Evolutionary conservation across 345 rosid genomes (phyloP).

Genomic region (Reutealis trisperma): DNA sequence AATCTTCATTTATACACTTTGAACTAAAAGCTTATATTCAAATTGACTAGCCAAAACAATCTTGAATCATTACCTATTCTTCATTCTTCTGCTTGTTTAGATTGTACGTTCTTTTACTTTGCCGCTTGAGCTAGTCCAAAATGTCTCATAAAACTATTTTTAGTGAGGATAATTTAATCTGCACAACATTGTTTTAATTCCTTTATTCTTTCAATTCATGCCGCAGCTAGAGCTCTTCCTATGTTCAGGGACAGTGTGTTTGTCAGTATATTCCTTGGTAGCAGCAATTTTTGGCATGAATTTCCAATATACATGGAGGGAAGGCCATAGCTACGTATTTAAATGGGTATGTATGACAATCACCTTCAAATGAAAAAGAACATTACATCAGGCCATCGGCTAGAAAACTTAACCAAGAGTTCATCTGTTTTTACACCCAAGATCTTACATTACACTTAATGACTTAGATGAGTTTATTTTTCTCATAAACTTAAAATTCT

Average conservation of each 20-base stretch:
- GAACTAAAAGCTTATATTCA: no score
- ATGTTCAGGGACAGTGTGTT: slow-evolving; percentile 50
- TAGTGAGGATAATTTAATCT: not conserved
- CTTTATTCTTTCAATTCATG: not conserved
- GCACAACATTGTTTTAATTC: not conserved
- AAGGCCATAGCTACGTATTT: slow-evolving; percentile 42
- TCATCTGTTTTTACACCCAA: not conserved
- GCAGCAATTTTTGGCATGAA: slow-evolving; percentile 63
- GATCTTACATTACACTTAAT: not conserved
- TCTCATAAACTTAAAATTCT: not conserved
- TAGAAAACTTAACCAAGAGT: not conserved
- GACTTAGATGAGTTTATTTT: not conserved
- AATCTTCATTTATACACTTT: no score
- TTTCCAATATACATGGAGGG: slow-evolving; percentile 45
- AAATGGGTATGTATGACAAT: slow-evolving; percentile 47
- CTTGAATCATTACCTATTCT: no score
- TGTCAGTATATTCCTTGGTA: slow-evolving; percentile 49
- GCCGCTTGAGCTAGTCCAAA: not conserved
- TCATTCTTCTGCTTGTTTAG: not conserved
- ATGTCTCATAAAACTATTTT: no score
- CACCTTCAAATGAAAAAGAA: not conserved
- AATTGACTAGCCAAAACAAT: no score
- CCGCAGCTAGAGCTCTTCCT: slow-evolving; percentile 52
- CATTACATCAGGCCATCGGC: no score
- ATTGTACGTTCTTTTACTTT: no score